Evolutionary conservation across 2,329 filamentous ascomycete genomes (phyloP).

Genomic region (Sclerotinia spermophila): DNA sequence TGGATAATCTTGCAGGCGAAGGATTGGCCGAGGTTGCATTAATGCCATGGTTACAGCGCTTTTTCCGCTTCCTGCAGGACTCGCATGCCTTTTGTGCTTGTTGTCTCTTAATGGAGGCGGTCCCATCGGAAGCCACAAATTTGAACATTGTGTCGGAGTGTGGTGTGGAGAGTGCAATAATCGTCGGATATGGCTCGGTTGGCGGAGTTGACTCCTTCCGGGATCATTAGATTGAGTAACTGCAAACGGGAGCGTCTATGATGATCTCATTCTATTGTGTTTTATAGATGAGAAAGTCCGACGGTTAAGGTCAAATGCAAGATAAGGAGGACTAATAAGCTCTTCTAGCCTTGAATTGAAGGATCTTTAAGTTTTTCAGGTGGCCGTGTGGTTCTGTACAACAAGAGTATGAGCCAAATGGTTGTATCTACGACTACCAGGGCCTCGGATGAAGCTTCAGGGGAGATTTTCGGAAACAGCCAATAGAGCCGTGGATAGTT

Average conservation of each 20-base stretch:
- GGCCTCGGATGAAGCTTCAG: background rate
- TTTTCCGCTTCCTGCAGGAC: conserved; percentile 44
- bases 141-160: conserved; percentile 43
- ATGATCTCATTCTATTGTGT: background rate
- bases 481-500: background rate
- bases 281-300: background rate
- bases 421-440: too few relatives aligned
- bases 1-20: background rate
- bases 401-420: background rate
- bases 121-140: conserved; percentile 55
- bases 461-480: background rate
- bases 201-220: background rate
- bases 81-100: conserved; percentile 57
- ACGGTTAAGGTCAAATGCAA: background rate
- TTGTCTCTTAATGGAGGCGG: conserved; percentile 50
- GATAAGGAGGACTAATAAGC: too few relatives aligned
- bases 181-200: background rate
- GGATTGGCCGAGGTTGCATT: background rate
- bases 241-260: background rate
- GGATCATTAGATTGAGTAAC: background rate
- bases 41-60: conserved; percentile 41
- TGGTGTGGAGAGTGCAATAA: background rate
- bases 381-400: background rate
- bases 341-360: background rate
- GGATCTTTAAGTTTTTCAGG: background rate